Evolutionary conservation across 306 rosid genomes (phyloP), one percentile per base, ranked within the genome.

Genomic region (Quercus cerris): DNA sequence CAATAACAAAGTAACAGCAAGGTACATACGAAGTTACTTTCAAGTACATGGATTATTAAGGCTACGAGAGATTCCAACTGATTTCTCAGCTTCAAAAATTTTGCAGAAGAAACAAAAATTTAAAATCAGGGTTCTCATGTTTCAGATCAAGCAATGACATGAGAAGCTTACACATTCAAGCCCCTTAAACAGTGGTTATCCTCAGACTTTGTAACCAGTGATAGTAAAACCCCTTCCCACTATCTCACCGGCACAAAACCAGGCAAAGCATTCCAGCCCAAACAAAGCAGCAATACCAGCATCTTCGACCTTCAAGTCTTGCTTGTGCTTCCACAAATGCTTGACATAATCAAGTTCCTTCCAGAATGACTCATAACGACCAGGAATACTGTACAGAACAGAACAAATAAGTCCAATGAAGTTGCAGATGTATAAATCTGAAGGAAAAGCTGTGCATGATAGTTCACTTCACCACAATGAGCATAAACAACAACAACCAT

Each of bases 141-240:
- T 90, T 85, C 75, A 70, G 77, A 73, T 49, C 79, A 78, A 71
- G 82, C 82, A 82, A 81, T 82, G 81, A 81, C 62, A 85, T 63
- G 71, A 70, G 85, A 75, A 80, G 70, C 75, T 83, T 78, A 73
- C 78, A 76, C 13, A 70, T 62, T 79, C 75, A 88, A 86, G 54
- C 75, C 81, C 85, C 56, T 75, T 78, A 78, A 74, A 79, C 81
- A 56, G 78, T 55, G 71, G 75, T 62, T 59, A 77, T 56, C 70
- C 74, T 92, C 84, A 94, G 82, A 88, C 90, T 76, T 87, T 74
- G 83, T 94, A 92, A 79, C 98, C 97, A 0, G 98, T 92, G 88
- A 92, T 72, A 44, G 97, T 92, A 51, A 94, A 94, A 71, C 97
- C 98, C 88, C 97, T 94, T 75, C 98, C 97, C 55, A 90, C 91